Conservation (phyloP, 164 flowering plant species). For the Saururus chinensis region DNA sequence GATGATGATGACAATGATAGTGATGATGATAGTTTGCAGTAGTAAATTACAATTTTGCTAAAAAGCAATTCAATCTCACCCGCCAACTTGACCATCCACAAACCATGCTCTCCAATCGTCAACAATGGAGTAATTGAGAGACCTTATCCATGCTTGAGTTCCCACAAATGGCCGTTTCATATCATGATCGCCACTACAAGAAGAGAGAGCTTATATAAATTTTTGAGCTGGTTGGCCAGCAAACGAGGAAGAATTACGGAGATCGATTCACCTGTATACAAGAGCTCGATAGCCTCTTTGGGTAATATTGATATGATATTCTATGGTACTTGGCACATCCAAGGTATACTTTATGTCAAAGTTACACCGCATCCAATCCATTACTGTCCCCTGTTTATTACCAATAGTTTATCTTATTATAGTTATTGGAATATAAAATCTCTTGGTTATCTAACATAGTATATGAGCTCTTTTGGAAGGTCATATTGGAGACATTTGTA, state of each 20-base stretch:
- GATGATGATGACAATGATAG: no score
- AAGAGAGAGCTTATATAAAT: not conserved
- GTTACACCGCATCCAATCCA: constrained; percentile 7
- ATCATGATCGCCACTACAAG: constrained; percentile 56
- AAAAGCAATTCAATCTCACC: constrained; percentile 19
- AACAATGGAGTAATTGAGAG: constrained; percentile 32
- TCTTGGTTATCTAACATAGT: no score
- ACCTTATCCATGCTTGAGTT: constrained; percentile 43
- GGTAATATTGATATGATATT: not conserved
- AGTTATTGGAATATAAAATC: no score
- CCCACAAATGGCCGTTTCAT: constrained; percentile 18
- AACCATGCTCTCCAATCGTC: constrained; percentile 58
- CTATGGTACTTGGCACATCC: constrained; percentile 1
- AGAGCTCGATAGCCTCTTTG: constrained; percentile 8
- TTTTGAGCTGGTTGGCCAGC: not conserved
- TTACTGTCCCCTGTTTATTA: not conserved
- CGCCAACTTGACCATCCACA: constrained; percentile 33
- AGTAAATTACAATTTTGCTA: no score
- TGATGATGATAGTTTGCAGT: no score
- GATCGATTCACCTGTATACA: constrained; percentile 5
- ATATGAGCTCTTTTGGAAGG: no score
- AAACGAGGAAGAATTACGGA: not conserved
- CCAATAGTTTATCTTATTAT: not conserved
- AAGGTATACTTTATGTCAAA: not conserved
- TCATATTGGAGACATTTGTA: no score